Evolutionary conservation across 306 rosid genomes (phyloP).

Genomic region (Dalbergia cultrata): DNA sequence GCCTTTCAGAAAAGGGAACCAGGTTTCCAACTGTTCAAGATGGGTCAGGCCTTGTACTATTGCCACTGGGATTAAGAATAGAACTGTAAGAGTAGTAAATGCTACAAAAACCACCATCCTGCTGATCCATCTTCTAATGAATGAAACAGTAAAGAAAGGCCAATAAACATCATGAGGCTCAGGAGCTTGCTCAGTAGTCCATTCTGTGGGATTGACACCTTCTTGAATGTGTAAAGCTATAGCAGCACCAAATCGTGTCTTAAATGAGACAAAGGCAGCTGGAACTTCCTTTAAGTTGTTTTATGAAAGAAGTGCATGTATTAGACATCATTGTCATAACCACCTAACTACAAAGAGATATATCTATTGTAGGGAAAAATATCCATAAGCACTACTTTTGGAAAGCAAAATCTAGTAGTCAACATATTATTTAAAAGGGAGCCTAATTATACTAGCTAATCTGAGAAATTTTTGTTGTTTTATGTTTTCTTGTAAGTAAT

Average conservation of each 20-base stretch:
- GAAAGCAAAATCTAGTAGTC: constrained; percentile 18
- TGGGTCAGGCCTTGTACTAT: constrained; percentile 82
- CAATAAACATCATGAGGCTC: constrained; percentile 87
- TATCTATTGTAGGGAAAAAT: constrained; percentile 31
- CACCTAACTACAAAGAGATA: constrained; percentile 26
- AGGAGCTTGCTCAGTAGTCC: constrained; percentile 87
- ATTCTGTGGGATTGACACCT: constrained; percentile 79
- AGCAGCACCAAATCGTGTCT: constrained; percentile 86
- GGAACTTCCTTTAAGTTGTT: constrained; percentile 66
- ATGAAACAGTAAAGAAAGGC: constrained; percentile 79
- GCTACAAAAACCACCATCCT: constrained; percentile 68
- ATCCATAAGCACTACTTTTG: constrained; percentile 1
- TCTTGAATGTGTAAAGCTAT: constrained; percentile 73
- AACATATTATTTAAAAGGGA: constrained; percentile 22
- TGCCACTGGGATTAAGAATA: constrained; percentile 81
- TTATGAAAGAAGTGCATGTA: constrained; percentile 18
- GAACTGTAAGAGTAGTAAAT: constrained; percentile 59
- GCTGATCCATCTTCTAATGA: constrained; percentile 73
- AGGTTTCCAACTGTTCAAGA: constrained; percentile 69
- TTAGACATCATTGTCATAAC: constrained; percentile 42
- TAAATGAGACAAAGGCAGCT: constrained; percentile 91
- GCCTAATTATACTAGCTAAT: background rate
- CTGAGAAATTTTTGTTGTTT: background rate
- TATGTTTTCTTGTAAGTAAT: background rate
- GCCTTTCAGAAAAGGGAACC: constrained; percentile 75